These are phyloP conservation scores for Glomus cerebriforme DNA, from an alignment of 192 early-diverging fungal species.

Conservation along the genomic window DNA sequence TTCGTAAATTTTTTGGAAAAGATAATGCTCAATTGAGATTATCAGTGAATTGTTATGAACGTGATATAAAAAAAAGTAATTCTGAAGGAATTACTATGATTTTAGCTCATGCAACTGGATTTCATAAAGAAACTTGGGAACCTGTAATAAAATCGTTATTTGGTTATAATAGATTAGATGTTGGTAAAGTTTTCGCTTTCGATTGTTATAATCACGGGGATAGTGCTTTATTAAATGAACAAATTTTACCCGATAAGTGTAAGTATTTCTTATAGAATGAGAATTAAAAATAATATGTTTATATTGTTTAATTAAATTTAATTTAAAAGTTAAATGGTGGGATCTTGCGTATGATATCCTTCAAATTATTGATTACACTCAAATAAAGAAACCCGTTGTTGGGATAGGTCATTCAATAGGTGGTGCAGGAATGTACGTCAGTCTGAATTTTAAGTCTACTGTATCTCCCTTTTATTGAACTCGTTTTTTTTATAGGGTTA, in stretches of 20 bases:
- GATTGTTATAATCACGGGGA: constrained; percentile 63
- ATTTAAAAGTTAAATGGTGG: constrained; percentile 51
- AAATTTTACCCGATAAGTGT: constrained; percentile 41
- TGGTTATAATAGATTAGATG: constrained; percentile 27
- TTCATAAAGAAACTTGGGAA: constrained; percentile 61
- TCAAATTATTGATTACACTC: constrained; percentile 45
- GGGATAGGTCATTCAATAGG: constrained; percentile 65
- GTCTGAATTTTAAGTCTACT: constrained; percentile 20
- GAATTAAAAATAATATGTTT: not conserved
- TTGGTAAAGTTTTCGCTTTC: constrained; percentile 48
- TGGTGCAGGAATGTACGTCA: constrained; percentile 37
- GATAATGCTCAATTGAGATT: not conserved
- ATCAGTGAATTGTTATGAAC: not conserved
- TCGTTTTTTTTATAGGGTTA: constrained; percentile 18
- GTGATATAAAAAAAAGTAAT: not conserved
- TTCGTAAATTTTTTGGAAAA: not conserved
- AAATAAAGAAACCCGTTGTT: constrained; percentile 42
- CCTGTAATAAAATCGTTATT: constrained; percentile 46
- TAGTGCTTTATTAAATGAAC: constrained; percentile 54
- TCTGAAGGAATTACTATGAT: constrained; percentile 35
- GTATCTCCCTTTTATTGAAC: constrained; percentile 19
- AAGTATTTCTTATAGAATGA: constrained; percentile 30
- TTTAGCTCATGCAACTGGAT: constrained; percentile 61
- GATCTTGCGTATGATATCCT: constrained; percentile 52
- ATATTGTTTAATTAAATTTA: not conserved